Base-by-base conservation (phyloP, 768 basidiomycete species). In the Collybia sordida region DNA sequence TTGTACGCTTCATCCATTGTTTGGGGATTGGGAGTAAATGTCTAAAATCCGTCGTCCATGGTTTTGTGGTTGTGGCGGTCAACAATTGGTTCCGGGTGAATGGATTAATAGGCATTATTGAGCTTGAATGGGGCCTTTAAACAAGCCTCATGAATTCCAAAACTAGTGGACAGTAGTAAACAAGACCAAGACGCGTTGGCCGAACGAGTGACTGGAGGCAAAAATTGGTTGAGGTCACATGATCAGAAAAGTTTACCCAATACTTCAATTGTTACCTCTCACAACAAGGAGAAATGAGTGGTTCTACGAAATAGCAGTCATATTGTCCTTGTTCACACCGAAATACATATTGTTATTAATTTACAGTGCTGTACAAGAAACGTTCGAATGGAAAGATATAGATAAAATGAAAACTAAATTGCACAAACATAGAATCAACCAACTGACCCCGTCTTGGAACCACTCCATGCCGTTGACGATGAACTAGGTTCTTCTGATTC, bases 401-500 rank as follows among this genome's bases (percentile, higher is more conserved):
- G 31, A 31, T 31, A 31, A 31, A 31, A 7, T 12, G 9, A 31
- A 31, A 14, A 3, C 11, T 31, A 31, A 12, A 31, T 31, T 31
- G 37, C 11, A 14, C 36, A 38, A 17, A 6, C 14, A 45, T 9
- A 45, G 17, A 45, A 27, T 56, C 34, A 54, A 48, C 45, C 43
- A 39, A 44, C 51, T 24, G 45, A 36, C 23, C 42, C 51, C 54
- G 41, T 38, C 52, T 72, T 77, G 15, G 64, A 54, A 22, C 70
- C 68, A 59, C 67, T 72, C 78, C 79, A 80, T 37, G 73, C 72
- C 42, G 68, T 70, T 19, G 77, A 74, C 1, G 80, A 78, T 4
- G 83, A 79, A 61, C 80, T 87, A 1, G 89, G 81, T 61, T 92
- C 90, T 65, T 92, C 90, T 4, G 85, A 81, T 65, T 92, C 90